A percentile compares a stretch with the other conserved stretches of the same genome.
Conservation (phyloP, 495 filamentous ascomycete species). For the Penicillium steckii region DNA sequence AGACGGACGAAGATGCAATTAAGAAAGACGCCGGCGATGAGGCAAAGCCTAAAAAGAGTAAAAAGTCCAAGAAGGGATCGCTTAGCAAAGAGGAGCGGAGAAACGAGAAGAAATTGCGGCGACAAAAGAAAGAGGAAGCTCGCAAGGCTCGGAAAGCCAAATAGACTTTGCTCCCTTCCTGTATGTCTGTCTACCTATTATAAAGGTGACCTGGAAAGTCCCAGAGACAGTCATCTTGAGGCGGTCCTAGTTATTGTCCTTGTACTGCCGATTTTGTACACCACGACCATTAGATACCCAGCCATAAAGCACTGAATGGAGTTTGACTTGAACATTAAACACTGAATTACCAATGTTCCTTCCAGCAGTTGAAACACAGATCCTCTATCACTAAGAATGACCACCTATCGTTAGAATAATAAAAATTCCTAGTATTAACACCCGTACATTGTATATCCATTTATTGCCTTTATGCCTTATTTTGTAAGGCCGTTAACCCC, state of each 20-base stretch:
- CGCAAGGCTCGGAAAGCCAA: conserved; percentile 30
- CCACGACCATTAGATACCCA: conserved; percentile 2
- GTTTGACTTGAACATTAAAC: not conserved
- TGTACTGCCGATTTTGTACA: not conserved
- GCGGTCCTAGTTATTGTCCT: conserved; percentile 1
- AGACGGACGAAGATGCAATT: conserved; percentile 11
- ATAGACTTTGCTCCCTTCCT: conserved; percentile 5
- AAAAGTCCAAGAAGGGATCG: conserved; percentile 24
- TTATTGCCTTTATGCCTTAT: not conserved
- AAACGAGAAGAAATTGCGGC: conserved; percentile 35
- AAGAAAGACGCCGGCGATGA: conserved; percentile 3
- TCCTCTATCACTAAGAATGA: too few relatives aligned
- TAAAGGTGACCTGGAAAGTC: not conserved
- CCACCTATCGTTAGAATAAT: too few relatives aligned
- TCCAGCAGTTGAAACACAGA: too few relatives aligned
- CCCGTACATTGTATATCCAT: too few relatives aligned
- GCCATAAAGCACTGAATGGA: not conserved
- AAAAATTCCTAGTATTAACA: too few relatives aligned
- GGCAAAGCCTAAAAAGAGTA: conserved; percentile 22
- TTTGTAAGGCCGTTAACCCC: not conserved
- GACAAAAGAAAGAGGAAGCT: conserved; percentile 36
- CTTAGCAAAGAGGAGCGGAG: conserved; percentile 26
- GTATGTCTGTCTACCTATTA: not conserved
- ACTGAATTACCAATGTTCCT: too few relatives aligned
- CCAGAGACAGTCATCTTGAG: not conserved